A percentile compares a stretch with the other conserved stretches of the same genome.
phyloP scores from a whole-genome alignment of 306 rosid genomes.

The Cucurbita ficifolia region DNA sequence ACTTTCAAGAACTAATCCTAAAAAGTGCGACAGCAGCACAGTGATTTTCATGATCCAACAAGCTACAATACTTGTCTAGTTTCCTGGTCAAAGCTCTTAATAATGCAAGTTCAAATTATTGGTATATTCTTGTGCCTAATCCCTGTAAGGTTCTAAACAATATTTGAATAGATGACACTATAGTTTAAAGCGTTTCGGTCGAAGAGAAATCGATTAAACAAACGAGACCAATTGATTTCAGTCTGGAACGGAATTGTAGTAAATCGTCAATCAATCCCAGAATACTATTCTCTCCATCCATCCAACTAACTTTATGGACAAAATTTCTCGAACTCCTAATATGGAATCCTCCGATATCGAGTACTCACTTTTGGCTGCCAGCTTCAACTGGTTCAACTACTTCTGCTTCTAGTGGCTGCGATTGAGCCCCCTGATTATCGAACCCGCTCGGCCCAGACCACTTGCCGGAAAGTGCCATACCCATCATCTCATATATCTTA shows the following conservation, averaged over 20 bases:
- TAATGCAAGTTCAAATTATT: not conserved
- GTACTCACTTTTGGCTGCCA: conserved; percentile 42
- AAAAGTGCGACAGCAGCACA: not conserved
- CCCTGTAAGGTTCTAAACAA: not conserved
- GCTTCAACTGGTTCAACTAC: conserved; percentile 49
- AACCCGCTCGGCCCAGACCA: conserved; percentile 36
- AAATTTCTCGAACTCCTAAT: not conserved
- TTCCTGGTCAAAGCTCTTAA: not conserved
- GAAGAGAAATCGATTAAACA: not conserved
- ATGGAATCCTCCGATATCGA: not conserved
- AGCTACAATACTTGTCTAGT: too few species aligned
- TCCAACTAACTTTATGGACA: not conserved
- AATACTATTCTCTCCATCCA: not conserved
- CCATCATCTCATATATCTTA: conserved; percentile 95
- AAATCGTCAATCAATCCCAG: not conserved
- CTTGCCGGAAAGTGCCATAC: conserved; percentile 58
- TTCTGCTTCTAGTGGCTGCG: conserved; percentile 5
- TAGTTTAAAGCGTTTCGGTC: not conserved
- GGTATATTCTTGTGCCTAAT: not conserved
- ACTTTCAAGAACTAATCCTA: not conserved
- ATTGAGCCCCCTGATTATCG: conserved; percentile 17
- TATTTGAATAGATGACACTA: not conserved
- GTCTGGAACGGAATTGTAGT: not conserved
- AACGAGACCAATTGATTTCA: not conserved
- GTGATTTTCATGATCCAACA: not conserved